Base-by-base conservation (phyloP, 129 eudicot genomes). In the Dittrichia graveolens region DNA sequence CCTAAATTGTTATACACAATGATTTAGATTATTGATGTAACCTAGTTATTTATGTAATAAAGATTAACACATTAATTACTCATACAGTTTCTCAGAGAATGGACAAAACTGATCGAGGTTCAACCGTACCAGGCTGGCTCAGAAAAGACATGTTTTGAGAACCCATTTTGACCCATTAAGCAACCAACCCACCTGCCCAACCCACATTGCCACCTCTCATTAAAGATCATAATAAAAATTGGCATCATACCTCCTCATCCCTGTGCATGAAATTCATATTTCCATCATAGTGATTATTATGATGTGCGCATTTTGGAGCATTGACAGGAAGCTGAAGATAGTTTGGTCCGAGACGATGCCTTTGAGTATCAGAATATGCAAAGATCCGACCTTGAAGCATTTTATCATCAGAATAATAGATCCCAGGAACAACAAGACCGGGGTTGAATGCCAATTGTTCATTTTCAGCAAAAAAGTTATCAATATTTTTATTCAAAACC, bases 201-300 rank as follows among this genome's bases (percentile, higher is more conserved):
- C 14, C 56, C 56, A 53, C 18, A 34, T 4, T 53, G 10, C 59
- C 35, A 53, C 59, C 34, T 53, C 34, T 15, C 6, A 9, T 53
- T 16, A 53, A 16, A 53, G 59, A 53, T 53, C 0, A 53, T 24
- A 7, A 64, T 8, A 62, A 11, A 10, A 44, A 14, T 61, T 4
- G 34, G 9, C 38, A 74, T 3, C 34, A 41, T 75, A 86, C 92
- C 92, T 86, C 92, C 74, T 86, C 92, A 64, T 86, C 86, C 76
- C 92, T 72, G 41, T 83, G 88, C 85, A 86, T 83, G 74, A 88
- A 82, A 72, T 84, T 88, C 90, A 88, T 88, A 49, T 58, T 52
- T 10, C 94, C 94, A 8, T 88, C 94, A 70, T 80, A 85, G 49
- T 88, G 94, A 74, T 88, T 88, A 66, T 88, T 88, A 77, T 84